Conservation (phyloP, 2,329 filamentous ascomycete genomes). For the Whalleya microplaca region DNA sequence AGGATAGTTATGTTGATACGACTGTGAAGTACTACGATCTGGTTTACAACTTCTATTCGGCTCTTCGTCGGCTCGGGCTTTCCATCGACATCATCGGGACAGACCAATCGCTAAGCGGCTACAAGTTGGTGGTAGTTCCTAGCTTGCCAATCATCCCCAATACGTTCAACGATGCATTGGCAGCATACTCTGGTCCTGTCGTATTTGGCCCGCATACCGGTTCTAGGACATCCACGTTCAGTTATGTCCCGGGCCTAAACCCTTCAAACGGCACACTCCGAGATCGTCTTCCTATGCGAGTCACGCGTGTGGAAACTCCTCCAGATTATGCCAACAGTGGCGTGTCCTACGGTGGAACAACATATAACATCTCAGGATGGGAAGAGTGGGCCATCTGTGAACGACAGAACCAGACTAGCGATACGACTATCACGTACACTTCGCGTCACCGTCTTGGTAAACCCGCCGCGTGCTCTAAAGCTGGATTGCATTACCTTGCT, state of each 20-base stretch:
- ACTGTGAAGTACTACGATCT: conserved; percentile 22
- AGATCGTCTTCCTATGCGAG: conserved; percentile 26
- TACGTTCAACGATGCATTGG: conserved; percentile 16
- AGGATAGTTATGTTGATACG: conserved; percentile 16
- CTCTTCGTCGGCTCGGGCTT: conserved; percentile 29
- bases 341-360: conserved; percentile 18
- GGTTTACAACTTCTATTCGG: conserved; percentile 26
- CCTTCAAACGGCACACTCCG: conserved; percentile 21
- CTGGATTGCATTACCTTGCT: conserved; percentile 24
- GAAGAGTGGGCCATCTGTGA: conserved; percentile 27
- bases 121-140: conserved; percentile 29
- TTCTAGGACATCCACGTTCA: conserved; percentile 22
- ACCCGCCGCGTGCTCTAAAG: conserved; percentile 21
- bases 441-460: conserved; percentile 25
- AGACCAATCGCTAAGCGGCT: conserved; percentile 22
- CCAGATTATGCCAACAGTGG: conserved; percentile 24
- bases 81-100: conserved; percentile 27
- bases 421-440: conserved; percentile 20
- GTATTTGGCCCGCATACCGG: conserved; percentile 28
- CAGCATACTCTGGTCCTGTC: conserved; percentile 18
- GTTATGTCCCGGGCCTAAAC: conserved; percentile 23
- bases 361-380: conserved; percentile 24
- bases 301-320: conserved; percentile 30
- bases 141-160: conserved; percentile 27
- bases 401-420: conserved; percentile 19